Evolutionary conservation across 1,284 basidiomycete species (phyloP).

Genomic region (Apiotrichum veenhuisii): DNA sequence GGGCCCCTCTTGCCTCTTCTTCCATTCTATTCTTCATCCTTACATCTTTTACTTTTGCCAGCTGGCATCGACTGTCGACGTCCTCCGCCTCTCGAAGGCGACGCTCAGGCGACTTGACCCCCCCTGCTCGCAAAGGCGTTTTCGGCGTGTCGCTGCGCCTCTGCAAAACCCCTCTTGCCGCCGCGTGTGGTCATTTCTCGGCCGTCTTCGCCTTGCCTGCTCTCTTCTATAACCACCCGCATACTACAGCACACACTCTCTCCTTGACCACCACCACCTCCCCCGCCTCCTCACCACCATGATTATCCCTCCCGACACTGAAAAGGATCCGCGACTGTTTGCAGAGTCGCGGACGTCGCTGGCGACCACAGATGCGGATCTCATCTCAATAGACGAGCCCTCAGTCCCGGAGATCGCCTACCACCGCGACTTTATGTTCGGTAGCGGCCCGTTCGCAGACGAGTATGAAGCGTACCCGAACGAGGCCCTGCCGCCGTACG

Average conservation of each 20-base stretch:
- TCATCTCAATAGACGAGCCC: conserved; percentile 12
- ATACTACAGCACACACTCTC: background rate
- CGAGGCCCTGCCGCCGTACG: conserved; percentile 43
- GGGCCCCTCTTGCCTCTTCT: too few species aligned
- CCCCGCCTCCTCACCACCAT: conserved; percentile 20
- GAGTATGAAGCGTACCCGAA: conserved; percentile 20
- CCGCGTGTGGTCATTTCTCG: too few species aligned
- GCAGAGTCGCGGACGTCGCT: conserved; percentile 13
- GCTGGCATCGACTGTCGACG: too few species aligned
- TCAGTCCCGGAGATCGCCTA: conserved; percentile 16
- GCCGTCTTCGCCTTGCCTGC: too few species aligned
- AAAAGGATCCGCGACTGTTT: conserved; percentile 47
- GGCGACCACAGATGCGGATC: conserved; percentile 6
- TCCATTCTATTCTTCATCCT: too few species aligned
- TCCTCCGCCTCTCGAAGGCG: too few species aligned
- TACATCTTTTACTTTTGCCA: too few species aligned
- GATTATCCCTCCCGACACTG: conserved; percentile 50
- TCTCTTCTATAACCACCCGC: too few species aligned
- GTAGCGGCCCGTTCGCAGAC: conserved; percentile 20
- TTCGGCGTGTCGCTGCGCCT: too few species aligned
- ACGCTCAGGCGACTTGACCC: too few species aligned
- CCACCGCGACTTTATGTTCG: conserved; percentile 9
- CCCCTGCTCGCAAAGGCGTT: too few species aligned
- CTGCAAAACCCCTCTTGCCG: too few species aligned
- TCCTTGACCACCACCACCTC: background rate